phyloP scores from a whole-genome alignment of 805 yeast species.

The Kodamaea leandrae region DNA sequence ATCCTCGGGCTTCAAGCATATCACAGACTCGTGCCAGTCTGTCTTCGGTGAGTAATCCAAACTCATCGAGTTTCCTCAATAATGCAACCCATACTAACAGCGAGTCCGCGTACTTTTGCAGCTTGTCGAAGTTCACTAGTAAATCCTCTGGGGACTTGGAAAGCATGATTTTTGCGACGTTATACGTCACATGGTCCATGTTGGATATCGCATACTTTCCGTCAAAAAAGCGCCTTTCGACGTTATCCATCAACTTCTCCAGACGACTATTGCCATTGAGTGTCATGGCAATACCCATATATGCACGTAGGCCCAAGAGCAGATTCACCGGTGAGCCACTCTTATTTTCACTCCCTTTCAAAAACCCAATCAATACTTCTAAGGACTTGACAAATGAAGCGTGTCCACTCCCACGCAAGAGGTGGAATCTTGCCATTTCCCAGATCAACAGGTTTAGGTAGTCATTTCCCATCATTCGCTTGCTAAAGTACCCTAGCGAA shows the following conservation, averaged over 20 bases:
- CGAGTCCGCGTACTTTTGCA: slow-evolving; percentile 21
- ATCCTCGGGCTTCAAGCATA: slow-evolving; percentile 20
- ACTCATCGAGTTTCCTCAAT: slow-evolving; percentile 28
- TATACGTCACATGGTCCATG: slow-evolving; percentile 23
- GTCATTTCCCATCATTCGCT: slow-evolving; percentile 6
- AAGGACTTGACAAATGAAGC: slow-evolving; percentile 22
- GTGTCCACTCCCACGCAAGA: slow-evolving; percentile 3
- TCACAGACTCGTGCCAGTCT: slow-evolving; percentile 27
- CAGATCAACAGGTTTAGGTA: slow-evolving; percentile 26
- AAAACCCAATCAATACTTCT: slow-evolving; percentile 22
- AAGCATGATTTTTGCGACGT: slow-evolving; percentile 26
- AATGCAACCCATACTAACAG: slow-evolving; percentile 37
- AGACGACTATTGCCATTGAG: slow-evolving; percentile 26
- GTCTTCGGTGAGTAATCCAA: slow-evolving; percentile 30
- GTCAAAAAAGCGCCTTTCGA: slow-evolving; percentile 21
- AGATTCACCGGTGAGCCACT: background rate
- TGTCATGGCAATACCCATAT: slow-evolving; percentile 38
- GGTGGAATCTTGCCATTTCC: slow-evolving; percentile 22
- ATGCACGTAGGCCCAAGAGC: slow-evolving; percentile 27
- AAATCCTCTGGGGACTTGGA: slow-evolving; percentile 36
- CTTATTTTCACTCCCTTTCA: background rate
- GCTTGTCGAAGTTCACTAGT: slow-evolving; percentile 31
- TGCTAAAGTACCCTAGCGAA: slow-evolving; percentile 3
- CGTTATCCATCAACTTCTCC: slow-evolving; percentile 23
- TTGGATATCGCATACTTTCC: slow-evolving; percentile 8